These are phyloP conservation scores for Agarophyton chilense DNA, from an alignment of 23 red algal species.

Conservation along the genomic window DNA sequence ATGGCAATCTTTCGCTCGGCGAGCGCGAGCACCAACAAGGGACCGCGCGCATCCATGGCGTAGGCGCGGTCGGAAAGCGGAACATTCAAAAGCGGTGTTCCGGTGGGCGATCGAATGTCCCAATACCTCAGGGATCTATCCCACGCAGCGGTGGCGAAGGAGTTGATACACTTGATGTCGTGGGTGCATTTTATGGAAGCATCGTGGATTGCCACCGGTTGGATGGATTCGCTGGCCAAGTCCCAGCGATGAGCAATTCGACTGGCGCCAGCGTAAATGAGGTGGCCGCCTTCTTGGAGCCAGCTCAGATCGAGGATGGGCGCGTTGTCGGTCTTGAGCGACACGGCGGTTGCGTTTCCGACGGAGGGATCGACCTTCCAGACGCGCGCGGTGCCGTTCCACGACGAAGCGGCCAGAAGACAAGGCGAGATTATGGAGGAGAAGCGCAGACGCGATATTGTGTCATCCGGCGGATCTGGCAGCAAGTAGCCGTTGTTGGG, in stretches of 20 bases:
- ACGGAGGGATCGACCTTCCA: conserved; percentile 71
- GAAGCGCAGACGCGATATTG: conserved; percentile 85
- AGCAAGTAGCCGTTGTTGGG: conserved; percentile 94
- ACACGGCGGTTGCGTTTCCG: conserved; percentile 56
- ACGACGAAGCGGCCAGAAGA: conserved; percentile 83
- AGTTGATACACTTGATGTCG: conserved; percentile 29
- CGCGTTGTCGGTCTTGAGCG: conserved; percentile 43
- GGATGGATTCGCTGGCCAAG: conserved; percentile 32
- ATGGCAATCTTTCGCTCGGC: conserved; percentile 82
- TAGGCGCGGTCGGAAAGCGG: conserved; percentile 71
- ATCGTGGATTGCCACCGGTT: conserved; percentile 79
- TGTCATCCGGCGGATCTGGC: conserved; percentile 87
- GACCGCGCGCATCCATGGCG: conserved; percentile 87
- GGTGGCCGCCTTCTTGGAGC: conserved; percentile 52
- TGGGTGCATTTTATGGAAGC: conserved; percentile 48
- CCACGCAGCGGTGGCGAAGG: conserved; percentile 82
- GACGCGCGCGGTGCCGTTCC: conserved; percentile 90
- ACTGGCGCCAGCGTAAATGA: conserved; percentile 76
- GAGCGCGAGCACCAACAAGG: conserved; percentile 86
- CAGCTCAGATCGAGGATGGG: conserved; percentile 84
- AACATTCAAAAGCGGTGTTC: conserved; percentile 56
- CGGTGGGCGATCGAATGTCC: conserved; percentile 91
- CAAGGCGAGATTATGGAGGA: conserved; percentile 64
- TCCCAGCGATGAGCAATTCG: conserved; percentile 78
- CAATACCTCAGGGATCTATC: conserved; percentile 90